Conservation (phyloP, 768 basidiomycete species). For the Mycena sanguinolenta region DNA sequence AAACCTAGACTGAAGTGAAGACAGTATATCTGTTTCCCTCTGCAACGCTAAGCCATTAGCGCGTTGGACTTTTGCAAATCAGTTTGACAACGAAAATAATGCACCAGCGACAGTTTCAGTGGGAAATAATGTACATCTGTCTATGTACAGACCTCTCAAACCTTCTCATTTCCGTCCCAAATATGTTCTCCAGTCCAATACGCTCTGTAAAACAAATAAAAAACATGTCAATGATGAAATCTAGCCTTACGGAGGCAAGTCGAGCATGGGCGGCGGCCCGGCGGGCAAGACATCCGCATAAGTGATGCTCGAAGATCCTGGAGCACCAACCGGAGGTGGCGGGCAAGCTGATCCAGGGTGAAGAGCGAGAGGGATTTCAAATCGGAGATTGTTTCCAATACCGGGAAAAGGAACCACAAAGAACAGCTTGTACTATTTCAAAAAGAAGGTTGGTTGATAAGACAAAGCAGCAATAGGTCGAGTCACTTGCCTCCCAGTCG, state of each 20-base stretch:
- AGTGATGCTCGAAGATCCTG: constrained; percentile 24
- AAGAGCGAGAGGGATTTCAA: constrained; percentile 19
- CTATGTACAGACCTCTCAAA: neutral
- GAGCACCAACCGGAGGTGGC: constrained; percentile 25
- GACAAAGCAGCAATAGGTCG: too few species aligned
- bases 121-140: too few species aligned
- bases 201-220: neutral
- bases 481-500: constrained; percentile 25
- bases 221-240: neutral
- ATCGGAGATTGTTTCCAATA: constrained; percentile 26
- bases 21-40: too few species aligned
- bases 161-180: constrained; percentile 24
- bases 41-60: too few species aligned
- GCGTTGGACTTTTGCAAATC: too few species aligned
- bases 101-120: too few species aligned
- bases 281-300: constrained; percentile 29
- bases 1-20: too few species aligned
- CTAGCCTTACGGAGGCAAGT: constrained; percentile 26
- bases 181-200: constrained; percentile 17
- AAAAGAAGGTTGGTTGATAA: neutral
- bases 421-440: constrained; percentile 16
- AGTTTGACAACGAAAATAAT: too few species aligned
- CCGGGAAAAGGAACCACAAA: constrained; percentile 30
- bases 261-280: constrained; percentile 25
- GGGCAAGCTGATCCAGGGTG: constrained; percentile 15